Base-by-base conservation (phyloP, 2,329 filamentous ascomycete genomes). In the Cladosporium velox region DNA sequence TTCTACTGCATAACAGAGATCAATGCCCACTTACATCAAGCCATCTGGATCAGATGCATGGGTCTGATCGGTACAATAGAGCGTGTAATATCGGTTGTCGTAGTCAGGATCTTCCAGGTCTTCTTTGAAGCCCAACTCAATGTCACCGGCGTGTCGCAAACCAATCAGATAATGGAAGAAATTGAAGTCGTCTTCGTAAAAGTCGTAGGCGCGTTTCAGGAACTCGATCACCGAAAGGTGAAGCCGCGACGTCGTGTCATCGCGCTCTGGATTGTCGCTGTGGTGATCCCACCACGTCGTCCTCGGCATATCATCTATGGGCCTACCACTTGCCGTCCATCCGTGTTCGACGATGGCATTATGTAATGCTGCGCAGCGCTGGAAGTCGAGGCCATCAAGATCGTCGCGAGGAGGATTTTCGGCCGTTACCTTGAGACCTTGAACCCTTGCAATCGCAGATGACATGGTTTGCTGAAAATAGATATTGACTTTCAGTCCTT, bases 151-250 rank as follows among this genome's bases (percentile, higher is more conserved):
- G 15, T 18, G 24, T n/a, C 52, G 24, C 30, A 55, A 26, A 18
- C 28, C 52, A n/a, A 18, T 55, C 30, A 61, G 28, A 26, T 61
- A 61, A 26, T 47, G 44, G 24, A 61, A 61, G 38, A 61, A 32
- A 32, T 47, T 61, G 38, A 61, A 47, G 18, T 61, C 32, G 26
- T 32, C 18, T n/a, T 49, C 58, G 5, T 49, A n/a, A 41, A 61
- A 61, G 21, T 61, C 24, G 32, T 61, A 44, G 8, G 38, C 58
- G 24, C 41, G 58, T 32, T 30, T 49, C 35, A 61, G 12, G 32
- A 49, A 44, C 24, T 30, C 58, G 14, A 49, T 18, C 35, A 49
- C 15, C 5, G 44, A 61, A 12, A 24, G 26, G 21, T 49, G 58
- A 49, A 61, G 38, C 21, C 18, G 44, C 6, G 58, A 61, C 7